A percentile compares a stretch with the other conserved stretches of the same genome.
These are phyloP conservation scores for Fusarium albidum DNA, from an alignment of 2,329 filamentous ascomycete species.

Conservation along the genomic window DNA sequence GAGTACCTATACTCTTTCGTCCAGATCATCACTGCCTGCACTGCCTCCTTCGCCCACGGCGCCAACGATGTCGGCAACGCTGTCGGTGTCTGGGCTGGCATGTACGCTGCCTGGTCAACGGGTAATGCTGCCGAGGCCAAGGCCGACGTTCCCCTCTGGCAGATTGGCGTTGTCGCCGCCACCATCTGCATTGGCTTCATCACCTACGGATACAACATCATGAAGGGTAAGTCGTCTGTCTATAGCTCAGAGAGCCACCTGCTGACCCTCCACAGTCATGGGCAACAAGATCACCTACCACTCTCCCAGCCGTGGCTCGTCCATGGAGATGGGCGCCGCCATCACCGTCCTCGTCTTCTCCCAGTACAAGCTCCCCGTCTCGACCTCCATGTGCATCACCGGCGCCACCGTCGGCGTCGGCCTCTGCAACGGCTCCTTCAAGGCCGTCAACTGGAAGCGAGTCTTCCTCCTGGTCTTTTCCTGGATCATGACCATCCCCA, in stretches of 20 bases:
- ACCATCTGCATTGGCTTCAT: conserved; percentile 73
- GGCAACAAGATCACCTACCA: conserved; percentile 83
- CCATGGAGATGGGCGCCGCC: conserved; percentile 83
- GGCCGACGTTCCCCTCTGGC: conserved; percentile 76
- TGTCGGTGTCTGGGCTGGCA: conserved; percentile 74
- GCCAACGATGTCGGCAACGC: conserved; percentile 81
- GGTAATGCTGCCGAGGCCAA: conserved; percentile 68
- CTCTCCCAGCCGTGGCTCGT: conserved; percentile 64
- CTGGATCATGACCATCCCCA: conserved; percentile 60
- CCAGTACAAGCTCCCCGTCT: conserved; percentile 78
- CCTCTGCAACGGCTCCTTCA: conserved; percentile 76
- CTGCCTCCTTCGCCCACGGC: conserved; percentile 78
- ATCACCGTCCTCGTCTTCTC: conserved; percentile 81
- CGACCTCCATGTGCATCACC: conserved; percentile 82
- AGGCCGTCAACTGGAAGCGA: conserved; percentile 80
- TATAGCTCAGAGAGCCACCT: rapidly evolving
- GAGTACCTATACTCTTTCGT: conserved; percentile 75
- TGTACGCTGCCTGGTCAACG: conserved; percentile 73
- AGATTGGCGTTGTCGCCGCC: conserved; percentile 72
- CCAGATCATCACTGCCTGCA: conserved; percentile 73
- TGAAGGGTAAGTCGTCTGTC: conserved; percentile 69
- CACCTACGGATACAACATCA: conserved; percentile 85
- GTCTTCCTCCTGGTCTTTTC: conserved; percentile 72
- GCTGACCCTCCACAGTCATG: conserved; percentile 66
- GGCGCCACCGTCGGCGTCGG: conserved; percentile 81